phyloP scores from a whole-genome alignment of 495 filamentous ascomycete genomes.

The Neurospora sp. region DNA sequence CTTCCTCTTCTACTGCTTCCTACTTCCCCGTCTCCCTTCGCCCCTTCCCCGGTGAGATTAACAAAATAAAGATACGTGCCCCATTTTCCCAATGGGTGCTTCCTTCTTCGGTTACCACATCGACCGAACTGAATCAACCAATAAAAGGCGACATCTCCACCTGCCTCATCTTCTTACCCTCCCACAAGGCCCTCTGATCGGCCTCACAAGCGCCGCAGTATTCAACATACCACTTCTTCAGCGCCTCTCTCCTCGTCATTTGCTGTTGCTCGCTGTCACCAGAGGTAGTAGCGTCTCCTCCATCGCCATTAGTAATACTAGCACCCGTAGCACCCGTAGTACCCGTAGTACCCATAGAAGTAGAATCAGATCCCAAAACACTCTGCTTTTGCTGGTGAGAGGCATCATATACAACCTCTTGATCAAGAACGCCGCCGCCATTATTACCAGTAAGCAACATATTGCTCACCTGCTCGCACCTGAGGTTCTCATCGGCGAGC shows the following conservation, averaged over 20 bases:
- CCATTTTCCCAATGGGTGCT: not conserved
- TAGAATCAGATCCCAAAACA: not conserved
- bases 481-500: conserved; percentile 59
- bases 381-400: conserved; percentile 12
- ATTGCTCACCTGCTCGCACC: conserved; percentile 53
- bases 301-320: not conserved
- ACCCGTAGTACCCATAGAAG: not conserved
- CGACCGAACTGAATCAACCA: not conserved
- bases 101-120: not conserved
- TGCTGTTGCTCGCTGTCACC: not conserved
- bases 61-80: not conserved
- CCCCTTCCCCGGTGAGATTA: too few relatives aligned
- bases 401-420: conserved; percentile 11
- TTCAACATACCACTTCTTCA: conserved; percentile 54
- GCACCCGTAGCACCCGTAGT: not conserved
- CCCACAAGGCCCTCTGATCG: conserved; percentile 38
- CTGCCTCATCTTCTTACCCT: conserved; percentile 2
- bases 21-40: too few relatives aligned
- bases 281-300: not conserved
- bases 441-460: conserved; percentile 32
- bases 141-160: not conserved
- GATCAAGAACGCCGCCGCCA: conserved; percentile 9
- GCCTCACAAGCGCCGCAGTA: conserved; percentile 66
- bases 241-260: conserved; percentile 31
- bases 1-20: not conserved